Evolutionary conservation across 2,329 filamentous ascomycete genomes (phyloP).

Genomic region (Paraphoma chrysanthemicola): DNA sequence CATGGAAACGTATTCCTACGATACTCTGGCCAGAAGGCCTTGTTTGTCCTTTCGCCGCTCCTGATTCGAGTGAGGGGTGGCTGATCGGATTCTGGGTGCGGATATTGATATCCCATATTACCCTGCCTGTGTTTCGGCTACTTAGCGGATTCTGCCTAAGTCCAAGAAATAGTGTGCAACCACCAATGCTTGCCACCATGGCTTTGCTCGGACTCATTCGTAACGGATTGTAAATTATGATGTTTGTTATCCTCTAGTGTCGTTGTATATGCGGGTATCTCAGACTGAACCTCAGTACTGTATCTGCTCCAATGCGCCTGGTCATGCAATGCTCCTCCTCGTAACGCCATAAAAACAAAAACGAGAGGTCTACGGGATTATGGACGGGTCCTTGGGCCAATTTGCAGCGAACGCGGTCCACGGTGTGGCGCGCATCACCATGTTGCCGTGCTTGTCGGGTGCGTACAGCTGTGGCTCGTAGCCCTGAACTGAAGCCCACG

Average conservation of each 20-base stretch:
- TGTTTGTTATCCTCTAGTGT: conserved; percentile 3
- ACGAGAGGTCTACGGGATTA: conserved; percentile 28
- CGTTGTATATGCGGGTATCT: conserved; percentile 14
- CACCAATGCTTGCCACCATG: no score
- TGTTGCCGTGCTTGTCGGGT: conserved; percentile 29
- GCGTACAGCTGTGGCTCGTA: conserved; percentile 38
- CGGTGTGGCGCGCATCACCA: conserved; percentile 39
- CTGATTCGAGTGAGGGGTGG: no score
- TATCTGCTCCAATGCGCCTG: conserved; percentile 17
- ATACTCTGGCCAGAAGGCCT: no score
- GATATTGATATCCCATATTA: no score
- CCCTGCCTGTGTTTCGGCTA: no score
- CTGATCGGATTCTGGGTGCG: no score
- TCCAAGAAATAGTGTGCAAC: no score
- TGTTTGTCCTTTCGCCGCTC: no score
- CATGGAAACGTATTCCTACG: neutral
- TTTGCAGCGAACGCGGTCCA: conserved; percentile 45
- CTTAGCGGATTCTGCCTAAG: no score
- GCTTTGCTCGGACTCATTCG: no score
- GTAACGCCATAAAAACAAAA: conserved; percentile 2
- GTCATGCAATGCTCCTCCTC: conserved; percentile 16
- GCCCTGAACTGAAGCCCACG: conserved; percentile 39
- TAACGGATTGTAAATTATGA: neutral
- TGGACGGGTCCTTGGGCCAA: conserved; percentile 39
- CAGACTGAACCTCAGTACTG: conserved; percentile 13